Evolutionary conservation across 169 alveolate species (phyloP).

Genomic region (Cystoisospora suis): DNA sequence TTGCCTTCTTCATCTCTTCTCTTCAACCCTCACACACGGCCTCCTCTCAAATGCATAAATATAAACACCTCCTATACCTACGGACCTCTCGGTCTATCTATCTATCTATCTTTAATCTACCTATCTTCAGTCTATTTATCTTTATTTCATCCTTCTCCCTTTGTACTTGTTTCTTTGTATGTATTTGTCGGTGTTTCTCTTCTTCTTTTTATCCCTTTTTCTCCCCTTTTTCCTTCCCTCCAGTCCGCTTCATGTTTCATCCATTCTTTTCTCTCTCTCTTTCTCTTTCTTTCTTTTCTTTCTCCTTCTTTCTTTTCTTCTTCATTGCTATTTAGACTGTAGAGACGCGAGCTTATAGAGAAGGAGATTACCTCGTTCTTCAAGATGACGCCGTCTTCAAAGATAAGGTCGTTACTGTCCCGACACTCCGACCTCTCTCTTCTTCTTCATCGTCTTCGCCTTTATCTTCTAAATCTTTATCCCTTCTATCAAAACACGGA

Average conservation of each 20-base stretch:
- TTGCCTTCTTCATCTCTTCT: no score
- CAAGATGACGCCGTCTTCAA: constrained; percentile 16
- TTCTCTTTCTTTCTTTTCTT: background rate
- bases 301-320: background rate
- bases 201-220: background rate
- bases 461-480: background rate
- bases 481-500: background rate
- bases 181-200: no score
- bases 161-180: no score
- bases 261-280: background rate
- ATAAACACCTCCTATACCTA: no score
- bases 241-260: background rate
- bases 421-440: background rate
- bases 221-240: background rate
- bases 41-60: no score
- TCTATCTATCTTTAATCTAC: no score
- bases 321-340: background rate
- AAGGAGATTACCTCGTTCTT: constrained; percentile 14
- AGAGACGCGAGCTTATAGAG: constrained; percentile 21
- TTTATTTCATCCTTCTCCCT: no score
- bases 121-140: no score
- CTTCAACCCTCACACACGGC: no score
- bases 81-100: no score
- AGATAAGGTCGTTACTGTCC: constrained; percentile 19
- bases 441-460: background rate